Base-by-base conservation (phyloP, 345 rosid species). In the Salix exigua region DNA sequence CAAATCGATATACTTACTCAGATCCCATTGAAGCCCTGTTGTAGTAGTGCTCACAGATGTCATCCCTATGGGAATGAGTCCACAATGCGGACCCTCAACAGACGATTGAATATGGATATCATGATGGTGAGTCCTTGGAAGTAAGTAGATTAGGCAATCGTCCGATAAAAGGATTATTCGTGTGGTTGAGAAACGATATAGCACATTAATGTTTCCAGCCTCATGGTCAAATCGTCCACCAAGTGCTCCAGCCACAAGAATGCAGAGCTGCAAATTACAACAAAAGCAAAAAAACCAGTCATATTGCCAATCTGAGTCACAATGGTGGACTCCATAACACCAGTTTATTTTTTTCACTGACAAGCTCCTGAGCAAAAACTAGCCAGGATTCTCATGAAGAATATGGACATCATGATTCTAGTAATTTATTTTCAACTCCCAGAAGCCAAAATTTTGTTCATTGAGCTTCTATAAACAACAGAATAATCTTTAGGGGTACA, bases 191-290 rank as follows among this genome's bases (percentile, higher is more conserved):
- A 94, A 92, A 21, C 69, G 86, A 84, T 76, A 91, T 12, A 94
- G 73, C 62, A 94, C 94, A 25, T 92, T 96, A 61, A 96, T 81
- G 78, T 96, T 94, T 78, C 97, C 98, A 33, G 89, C 89, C 80
- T 96, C 98, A 55, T 94, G 99, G 79, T 96, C 99, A 81, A 92
- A 96, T 53, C 99, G 86, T 62, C 98, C 99, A 26, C 99, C 99
- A 21, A 96, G 96, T 58, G 99, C 98, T 53, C 98, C 99, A 4
- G 91, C 88, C 48, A 87, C 96, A 83, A 96, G 97, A 85, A 96
- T 86, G 84, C 95, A 87, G 28, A 94, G 85, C 97, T 94, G 86
- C 73, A 71, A n/a, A 76, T 42, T 38, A 74, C 62, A 68, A 65
- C 62, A 70, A 67, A 2, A 60, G 75, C 62, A 42, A 77, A 73